Percentiles rank a stretch among this genome's conserved stretches.
These are phyloP conservation scores for Meripilus lineatus DNA, from an alignment of 1,284 basidiomycete species.

Conservation along the genomic window DNA sequence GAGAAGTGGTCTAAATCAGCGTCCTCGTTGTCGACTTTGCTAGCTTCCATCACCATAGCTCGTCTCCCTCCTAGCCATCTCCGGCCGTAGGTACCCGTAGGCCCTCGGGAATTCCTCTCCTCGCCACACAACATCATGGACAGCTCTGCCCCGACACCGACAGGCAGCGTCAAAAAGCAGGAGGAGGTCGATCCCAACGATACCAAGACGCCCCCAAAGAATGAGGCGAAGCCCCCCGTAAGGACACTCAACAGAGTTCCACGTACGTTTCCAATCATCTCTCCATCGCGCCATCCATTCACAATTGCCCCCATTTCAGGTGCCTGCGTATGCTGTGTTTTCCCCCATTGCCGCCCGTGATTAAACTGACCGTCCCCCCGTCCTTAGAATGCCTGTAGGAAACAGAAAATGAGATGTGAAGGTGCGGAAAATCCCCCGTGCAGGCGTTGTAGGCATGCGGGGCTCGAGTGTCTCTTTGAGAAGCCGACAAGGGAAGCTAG, in stretches of 20 bases:
- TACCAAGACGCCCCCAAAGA: constrained; percentile 38
- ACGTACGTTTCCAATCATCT: constrained; percentile 46
- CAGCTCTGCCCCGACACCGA: constrained; percentile 21
- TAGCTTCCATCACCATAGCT: constrained; percentile 10
- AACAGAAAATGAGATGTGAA: constrained; percentile 87
- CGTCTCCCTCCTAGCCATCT: no score
- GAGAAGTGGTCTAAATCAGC: no score
- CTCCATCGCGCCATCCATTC: constrained; percentile 17
- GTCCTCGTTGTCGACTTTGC: constrained; percentile 16
- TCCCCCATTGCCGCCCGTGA: constrained; percentile 1
- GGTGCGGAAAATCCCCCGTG: constrained; percentile 91
- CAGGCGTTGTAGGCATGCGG: constrained; percentile 80
- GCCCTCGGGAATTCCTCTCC: no score
- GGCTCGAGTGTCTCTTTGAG: constrained; percentile 85
- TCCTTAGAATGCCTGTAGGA: constrained; percentile 72
- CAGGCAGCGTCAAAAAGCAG: constrained; percentile 33
- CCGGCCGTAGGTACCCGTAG: no score
- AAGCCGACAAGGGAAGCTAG: constrained; percentile 82
- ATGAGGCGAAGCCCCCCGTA: constrained; percentile 60
- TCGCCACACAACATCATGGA: constrained; percentile 25
- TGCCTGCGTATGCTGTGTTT: constrained; percentile 60
- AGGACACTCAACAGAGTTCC: constrained; percentile 80
- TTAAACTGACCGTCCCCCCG: constrained; percentile 13
- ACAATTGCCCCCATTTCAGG: constrained; percentile 46
- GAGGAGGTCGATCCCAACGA: constrained; percentile 39